Evolutionary conservation across 805 yeast genomes (phyloP).

Genomic region (Isabelozyma heimii): DNA sequence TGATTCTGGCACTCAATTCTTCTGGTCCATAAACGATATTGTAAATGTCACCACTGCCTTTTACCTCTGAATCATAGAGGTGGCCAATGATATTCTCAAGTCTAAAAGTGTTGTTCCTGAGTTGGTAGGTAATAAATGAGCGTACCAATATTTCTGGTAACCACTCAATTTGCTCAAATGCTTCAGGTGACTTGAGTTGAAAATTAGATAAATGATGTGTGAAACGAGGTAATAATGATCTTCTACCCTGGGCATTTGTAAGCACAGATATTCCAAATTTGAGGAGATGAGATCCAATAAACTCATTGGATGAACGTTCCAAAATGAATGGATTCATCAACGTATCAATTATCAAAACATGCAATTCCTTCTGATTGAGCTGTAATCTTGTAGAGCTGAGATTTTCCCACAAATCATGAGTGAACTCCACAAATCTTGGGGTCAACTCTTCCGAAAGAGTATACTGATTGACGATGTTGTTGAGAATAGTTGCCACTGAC

Average conservation of each 20-base stretch:
- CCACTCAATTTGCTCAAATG: slow-evolving; percentile 49
- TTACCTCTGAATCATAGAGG: slow-evolving; percentile 46
- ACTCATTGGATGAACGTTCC: slow-evolving; percentile 26
- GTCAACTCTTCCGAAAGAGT: slow-evolving; percentile 3
- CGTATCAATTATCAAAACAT: slow-evolving; percentile 52
- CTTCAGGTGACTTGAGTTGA: slow-evolving; percentile 27
- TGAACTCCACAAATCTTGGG: slow-evolving; percentile 24
- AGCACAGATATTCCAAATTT: slow-evolving; percentile 45
- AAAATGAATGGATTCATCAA: slow-evolving; percentile 44
- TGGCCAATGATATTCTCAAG: slow-evolving; percentile 57
- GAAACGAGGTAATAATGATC: slow-evolving; percentile 64
- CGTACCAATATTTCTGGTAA: slow-evolving; percentile 46
- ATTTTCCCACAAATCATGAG: slow-evolving; percentile 54
- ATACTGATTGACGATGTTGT: slow-evolving; percentile 7
- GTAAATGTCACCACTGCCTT: slow-evolving; percentile 37
- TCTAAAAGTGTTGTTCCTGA: slow-evolving; percentile 52
- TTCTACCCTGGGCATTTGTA: slow-evolving; percentile 54
- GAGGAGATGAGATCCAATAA: slow-evolving; percentile 22
- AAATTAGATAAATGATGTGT: slow-evolving; percentile 45
- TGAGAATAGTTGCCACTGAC: slow-evolving; percentile 19
- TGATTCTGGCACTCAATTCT: slow-evolving; percentile 55
- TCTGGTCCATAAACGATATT: slow-evolving; percentile 49
- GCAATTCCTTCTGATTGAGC: slow-evolving; percentile 63
- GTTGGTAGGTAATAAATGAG: slow-evolving; percentile 50
- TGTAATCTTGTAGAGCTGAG: slow-evolving; percentile 59